These are phyloP conservation scores for Aspergillus oerlinghausenensis DNA, from an alignment of 2,329 filamentous ascomycete genomes.

Conservation along the genomic window DNA sequence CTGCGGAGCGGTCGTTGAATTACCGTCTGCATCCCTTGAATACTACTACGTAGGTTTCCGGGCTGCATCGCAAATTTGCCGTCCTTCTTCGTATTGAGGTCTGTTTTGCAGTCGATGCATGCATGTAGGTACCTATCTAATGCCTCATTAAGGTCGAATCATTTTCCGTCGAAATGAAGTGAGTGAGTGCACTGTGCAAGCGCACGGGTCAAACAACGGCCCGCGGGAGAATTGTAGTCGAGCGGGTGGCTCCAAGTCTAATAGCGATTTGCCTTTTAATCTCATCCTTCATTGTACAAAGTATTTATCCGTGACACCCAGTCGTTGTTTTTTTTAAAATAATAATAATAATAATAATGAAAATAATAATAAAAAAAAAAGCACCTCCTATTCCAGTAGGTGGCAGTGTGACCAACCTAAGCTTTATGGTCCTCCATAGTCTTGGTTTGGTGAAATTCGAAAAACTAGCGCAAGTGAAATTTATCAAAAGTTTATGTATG, in stretches of 20 bases:
- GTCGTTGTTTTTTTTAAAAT: too few species aligned
- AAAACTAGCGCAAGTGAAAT: neutral
- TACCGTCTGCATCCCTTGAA: neutral
- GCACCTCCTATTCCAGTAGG: neutral
- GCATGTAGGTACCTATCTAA: neutral
- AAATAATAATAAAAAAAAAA: too few species aligned
- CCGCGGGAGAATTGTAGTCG: neutral
- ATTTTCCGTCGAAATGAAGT: neutral
- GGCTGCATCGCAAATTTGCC: neutral
- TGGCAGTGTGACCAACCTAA: neutral
- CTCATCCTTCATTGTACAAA: neutral
- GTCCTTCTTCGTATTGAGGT: neutral
- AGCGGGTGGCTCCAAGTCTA: neutral
- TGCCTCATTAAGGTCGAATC: neutral
- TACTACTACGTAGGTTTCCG: neutral
- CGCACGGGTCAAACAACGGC: neutral
- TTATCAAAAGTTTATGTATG: neutral
- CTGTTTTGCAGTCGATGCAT: neutral
- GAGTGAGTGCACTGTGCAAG: neutral
- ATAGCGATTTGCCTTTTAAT: neutral
- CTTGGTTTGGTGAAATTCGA: neutral
- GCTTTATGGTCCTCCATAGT: too few species aligned
- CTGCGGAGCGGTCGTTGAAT: neutral
- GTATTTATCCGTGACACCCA: neutral
- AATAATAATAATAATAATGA: too few species aligned